phyloP scores from a whole-genome alignment of 306 rosid genomes.

The Gastrolobium villosum region DNA sequence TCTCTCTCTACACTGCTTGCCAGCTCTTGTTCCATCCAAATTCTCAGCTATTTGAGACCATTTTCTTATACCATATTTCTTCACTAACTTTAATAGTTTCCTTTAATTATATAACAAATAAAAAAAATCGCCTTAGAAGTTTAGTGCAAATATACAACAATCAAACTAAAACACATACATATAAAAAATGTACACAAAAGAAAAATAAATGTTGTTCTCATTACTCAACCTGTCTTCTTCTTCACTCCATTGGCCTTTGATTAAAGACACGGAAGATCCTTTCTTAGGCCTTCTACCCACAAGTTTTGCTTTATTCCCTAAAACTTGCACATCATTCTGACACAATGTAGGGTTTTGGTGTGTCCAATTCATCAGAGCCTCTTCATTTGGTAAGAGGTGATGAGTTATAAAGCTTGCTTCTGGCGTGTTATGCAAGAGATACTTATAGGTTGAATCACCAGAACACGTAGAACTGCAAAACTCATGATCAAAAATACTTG shows the following conservation, averaged over 20 bases:
- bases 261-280: conserved; percentile 49
- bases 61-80: conserved; percentile 7
- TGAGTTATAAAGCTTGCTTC: conserved; percentile 39
- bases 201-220: neutral
- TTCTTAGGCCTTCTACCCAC: conserved; percentile 60
- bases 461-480: neutral
- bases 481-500: conserved; percentile 22
- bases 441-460: conserved; percentile 48
- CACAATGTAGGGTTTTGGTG: conserved; percentile 42
- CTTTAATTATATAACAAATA: conserved; percentile 47
- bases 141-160: conserved; percentile 16
- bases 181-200: neutral
- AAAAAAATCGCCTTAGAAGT: neutral
- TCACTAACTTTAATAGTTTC: conserved; percentile 73
- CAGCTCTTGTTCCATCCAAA: too few relatives aligned
- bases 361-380: conserved; percentile 49
- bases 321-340: conserved; percentile 26
- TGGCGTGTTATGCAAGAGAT: conserved; percentile 42
- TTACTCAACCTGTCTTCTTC: conserved; percentile 85
- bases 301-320: conserved; percentile 36
- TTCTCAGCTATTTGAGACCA: too few relatives aligned
- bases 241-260: conserved; percentile 91
- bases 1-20: too few relatives aligned
- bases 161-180: neutral
- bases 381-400: conserved; percentile 46